Conservation (phyloP, 306 rosid genomes). For the Quercus gilva region DNA sequence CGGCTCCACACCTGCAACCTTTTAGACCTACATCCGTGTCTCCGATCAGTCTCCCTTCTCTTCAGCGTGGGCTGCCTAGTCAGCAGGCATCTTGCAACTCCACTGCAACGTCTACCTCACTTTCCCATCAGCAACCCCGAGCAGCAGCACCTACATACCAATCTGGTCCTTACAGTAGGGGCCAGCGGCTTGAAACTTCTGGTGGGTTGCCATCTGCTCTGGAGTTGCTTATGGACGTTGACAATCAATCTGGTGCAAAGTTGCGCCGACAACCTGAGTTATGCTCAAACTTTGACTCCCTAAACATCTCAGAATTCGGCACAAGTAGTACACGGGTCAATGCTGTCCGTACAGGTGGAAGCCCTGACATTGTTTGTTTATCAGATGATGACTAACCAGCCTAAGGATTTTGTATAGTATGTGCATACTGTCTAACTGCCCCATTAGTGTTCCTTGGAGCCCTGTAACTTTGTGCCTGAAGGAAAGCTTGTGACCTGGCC, state of each 20-base stretch:
- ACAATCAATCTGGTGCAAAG: slow-evolving; percentile 28
- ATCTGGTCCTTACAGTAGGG: slow-evolving; percentile 23
- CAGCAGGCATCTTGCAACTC: slow-evolving; percentile 37
- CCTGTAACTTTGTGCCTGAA: not conserved
- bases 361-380: slow-evolving; percentile 58
- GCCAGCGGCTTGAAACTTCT: slow-evolving; percentile 16
- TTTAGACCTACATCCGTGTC: slow-evolving; percentile 45
- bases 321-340: slow-evolving; percentile 18
- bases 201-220: slow-evolving; percentile 29
- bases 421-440: not conserved
- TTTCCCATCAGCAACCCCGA: slow-evolving; percentile 31
- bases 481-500: not conserved
- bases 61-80: slow-evolving; percentile 26
- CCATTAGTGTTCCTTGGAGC: not conserved
- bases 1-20: slow-evolving; percentile 74
- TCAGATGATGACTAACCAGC: slow-evolving; percentile 75
- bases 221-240: slow-evolving; percentile 28
- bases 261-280: slow-evolving; percentile 14
- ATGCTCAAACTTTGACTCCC: slow-evolving; percentile 6
- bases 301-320: slow-evolving; percentile 20
- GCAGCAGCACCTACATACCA: slow-evolving; percentile 20
- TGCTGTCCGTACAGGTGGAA: slow-evolving; percentile 24
- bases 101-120: slow-evolving; percentile 21
- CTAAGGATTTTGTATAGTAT: not conserved
- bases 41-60: slow-evolving; percentile 20